phyloP scores from a whole-genome alignment of 1,284 basidiomycete genomes.

The Apiotrichum mycotoxinovorans region DNA sequence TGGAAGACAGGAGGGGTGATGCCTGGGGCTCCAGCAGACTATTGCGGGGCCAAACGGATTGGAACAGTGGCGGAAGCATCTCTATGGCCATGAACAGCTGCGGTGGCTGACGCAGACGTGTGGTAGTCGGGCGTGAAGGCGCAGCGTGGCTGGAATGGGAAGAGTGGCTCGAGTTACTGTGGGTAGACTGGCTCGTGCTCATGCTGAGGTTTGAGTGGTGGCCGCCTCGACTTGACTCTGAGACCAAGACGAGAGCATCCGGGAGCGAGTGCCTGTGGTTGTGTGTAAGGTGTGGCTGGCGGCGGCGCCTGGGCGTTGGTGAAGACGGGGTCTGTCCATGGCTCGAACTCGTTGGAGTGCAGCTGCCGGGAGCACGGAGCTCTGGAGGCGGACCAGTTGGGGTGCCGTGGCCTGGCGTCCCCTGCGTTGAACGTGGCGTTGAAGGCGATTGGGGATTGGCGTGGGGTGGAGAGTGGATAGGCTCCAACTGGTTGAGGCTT shows the following conservation, averaged over 20 bases:
- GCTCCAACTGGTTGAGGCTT: background rate
- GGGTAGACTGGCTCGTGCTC: background rate
- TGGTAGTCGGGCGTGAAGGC: slow-evolving; percentile 7
- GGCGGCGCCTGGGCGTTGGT: slow-evolving; percentile 15
- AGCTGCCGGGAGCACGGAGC: slow-evolving; percentile 10
- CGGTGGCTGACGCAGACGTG: slow-evolving; percentile 12
- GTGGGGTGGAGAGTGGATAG: background rate
- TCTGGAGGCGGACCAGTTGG: background rate
- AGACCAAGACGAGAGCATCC: background rate
- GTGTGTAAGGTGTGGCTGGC: background rate
- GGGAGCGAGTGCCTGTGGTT: background rate
- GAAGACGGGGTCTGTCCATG: slow-evolving; percentile 6
- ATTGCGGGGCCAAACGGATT: background rate
- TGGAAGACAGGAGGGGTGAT: slow-evolving; percentile 2
- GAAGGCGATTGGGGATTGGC: slow-evolving; percentile 1
- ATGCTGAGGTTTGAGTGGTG: slow-evolving; percentile 1
- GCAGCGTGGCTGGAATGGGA: background rate
- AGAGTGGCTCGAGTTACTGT: background rate
- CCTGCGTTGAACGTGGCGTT: slow-evolving; percentile 11
- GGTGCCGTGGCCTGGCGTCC: slow-evolving; percentile 11
- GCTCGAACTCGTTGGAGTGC: slow-evolving; percentile 10
- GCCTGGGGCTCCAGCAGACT: slow-evolving; percentile 9
- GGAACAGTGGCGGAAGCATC: background rate
- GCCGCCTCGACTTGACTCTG: background rate
- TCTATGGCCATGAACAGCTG: slow-evolving; percentile 14